Evolutionary conservation across 768 basidiomycete genomes (phyloP), one percentile per base, ranked within the genome.

Genomic region (Heimioporus sp.): DNA sequence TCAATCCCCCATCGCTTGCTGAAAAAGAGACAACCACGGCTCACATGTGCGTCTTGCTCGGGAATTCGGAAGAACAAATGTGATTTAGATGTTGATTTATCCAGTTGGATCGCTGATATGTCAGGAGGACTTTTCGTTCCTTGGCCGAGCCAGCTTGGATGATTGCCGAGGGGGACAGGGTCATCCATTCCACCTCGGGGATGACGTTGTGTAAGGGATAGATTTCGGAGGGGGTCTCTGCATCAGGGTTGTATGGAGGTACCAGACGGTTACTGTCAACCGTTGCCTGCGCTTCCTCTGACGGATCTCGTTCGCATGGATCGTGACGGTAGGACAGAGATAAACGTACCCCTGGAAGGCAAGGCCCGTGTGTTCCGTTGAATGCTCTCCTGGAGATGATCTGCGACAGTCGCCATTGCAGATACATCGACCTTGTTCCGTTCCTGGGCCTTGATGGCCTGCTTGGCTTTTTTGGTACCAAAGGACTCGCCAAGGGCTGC

Each of bases 401-500:
- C 80, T 58, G 85, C 85, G 34, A 92, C 91, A 10, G 82, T 82
- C 66, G 90, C 81, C 89, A 97, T 95, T 3, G 92, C 92, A 52
- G 78, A 75, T 17, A 90, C 83, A 72, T 97, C 93, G 35, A 99
- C 85, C 66, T 85, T 85, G 72, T 95, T 96, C 57, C 96, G 81
- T 70, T 95, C 93, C 48, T 80, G 81, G 5, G 92, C 88, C 47
- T 81, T 81, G 63, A 98, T 94, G 28, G 83, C 85, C 10, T 83
- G 81, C 68, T 92, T 88, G 41, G 93, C 92, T 66, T 97, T 98
- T 73, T 93, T 91, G 21, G 94, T 96, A 19, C 96, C 96, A 57
- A 99, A 99, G 1, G 89, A 82, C 67, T 93, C 87, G 31, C 96
- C 94, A 2, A 99, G 80, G n/a, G 81, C 76, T 49, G 81, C 89